Conservation (phyloP, 768 basidiomycete genomes). For the Boletus edulis region DNA sequence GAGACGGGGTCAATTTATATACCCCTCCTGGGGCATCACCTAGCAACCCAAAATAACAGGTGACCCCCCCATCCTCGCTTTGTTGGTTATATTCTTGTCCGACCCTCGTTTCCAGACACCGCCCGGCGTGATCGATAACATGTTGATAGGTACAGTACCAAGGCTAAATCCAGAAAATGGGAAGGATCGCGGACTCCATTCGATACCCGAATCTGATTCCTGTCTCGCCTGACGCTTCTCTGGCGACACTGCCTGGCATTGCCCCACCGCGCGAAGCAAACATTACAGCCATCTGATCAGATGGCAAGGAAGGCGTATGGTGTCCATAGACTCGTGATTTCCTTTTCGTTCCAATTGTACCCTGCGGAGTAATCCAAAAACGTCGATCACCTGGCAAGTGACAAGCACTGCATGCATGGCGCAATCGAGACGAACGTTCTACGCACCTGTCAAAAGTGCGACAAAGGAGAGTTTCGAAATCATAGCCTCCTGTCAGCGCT, state of each 20-base stretch:
- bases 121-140: slow-evolving; percentile 17
- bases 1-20: slow-evolving; percentile 13
- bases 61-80: not conserved
- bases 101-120: slow-evolving; percentile 10
- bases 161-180: not conserved
- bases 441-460: slow-evolving; percentile 8
- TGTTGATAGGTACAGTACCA: slow-evolving; percentile 14
- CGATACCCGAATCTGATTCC: not conserved
- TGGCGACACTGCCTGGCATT: not conserved
- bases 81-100: slow-evolving; percentile 16
- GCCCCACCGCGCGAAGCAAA: not conserved
- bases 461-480: not conserved
- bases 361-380: not conserved
- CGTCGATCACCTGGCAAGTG: not conserved
- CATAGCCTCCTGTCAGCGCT: too few relatives aligned
- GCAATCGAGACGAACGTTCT: not conserved
- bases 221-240: not conserved
- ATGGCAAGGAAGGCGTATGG: not conserved
- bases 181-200: not conserved
- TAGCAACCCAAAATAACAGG: slow-evolving; percentile 14
- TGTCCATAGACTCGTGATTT: not conserved
- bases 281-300: not conserved
- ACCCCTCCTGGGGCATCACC: slow-evolving; percentile 9
- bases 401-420: not conserved
- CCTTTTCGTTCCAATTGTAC: not conserved